phyloP scores from a whole-genome alignment of 2,329 filamentous ascomycete species.

The Lecanicillium sp. region DNA sequence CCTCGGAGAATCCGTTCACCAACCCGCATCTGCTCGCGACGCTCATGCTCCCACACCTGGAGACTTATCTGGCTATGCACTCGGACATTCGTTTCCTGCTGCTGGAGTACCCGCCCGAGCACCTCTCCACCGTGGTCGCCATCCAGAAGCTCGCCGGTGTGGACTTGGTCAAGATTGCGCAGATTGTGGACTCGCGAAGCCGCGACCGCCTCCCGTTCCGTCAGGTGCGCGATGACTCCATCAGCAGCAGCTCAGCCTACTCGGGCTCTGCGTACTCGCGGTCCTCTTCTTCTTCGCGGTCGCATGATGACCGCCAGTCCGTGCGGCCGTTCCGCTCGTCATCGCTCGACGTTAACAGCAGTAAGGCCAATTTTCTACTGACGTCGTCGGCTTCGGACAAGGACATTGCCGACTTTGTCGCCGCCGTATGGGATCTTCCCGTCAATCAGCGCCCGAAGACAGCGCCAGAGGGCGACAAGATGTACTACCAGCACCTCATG shows the following conservation, averaged over 20 bases:
- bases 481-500: too few species aligned
- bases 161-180: constrained; percentile 52
- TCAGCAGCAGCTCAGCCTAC: constrained; percentile 21
- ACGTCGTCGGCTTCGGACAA: constrained; percentile 47
- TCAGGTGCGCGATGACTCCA: constrained; percentile 31
- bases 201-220: constrained; percentile 32
- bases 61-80: constrained; percentile 51
- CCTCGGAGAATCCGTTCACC: constrained; percentile 47
- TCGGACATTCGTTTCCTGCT: constrained; percentile 49
- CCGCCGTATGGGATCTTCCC: constrained; percentile 42
- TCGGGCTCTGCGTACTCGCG: neutral
- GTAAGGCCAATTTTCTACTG: constrained; percentile 52
- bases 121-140: constrained; percentile 51
- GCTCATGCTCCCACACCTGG: constrained; percentile 54
- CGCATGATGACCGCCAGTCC: constrained; percentile 12
- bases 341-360: constrained; percentile 32
- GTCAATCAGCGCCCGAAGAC: neutral
- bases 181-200: constrained; percentile 43
- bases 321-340: constrained; percentile 17
- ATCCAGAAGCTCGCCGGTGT: constrained; percentile 52
- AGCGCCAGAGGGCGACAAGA: neutral
- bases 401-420: constrained; percentile 50
- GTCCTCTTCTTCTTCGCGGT: neutral
- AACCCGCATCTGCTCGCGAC: constrained; percentile 50
- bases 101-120: constrained; percentile 51